Conservation (phyloP, 768 basidiomycete genomes). For the Mycena galericulata region DNA sequence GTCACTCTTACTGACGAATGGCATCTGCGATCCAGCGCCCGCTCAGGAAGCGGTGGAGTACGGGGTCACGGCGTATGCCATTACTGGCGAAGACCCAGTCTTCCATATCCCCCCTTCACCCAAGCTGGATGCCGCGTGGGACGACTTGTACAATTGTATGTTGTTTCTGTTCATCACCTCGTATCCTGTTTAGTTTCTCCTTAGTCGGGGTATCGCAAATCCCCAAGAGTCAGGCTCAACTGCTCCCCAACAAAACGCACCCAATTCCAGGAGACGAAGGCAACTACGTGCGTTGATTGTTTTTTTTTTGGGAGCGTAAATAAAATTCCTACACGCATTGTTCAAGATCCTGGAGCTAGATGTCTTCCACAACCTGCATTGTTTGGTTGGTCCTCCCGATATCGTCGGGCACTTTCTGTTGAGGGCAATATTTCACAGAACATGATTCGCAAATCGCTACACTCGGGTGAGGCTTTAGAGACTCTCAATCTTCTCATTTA, state of each 20-base stretch:
- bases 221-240: not conserved
- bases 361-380: conserved; percentile 35
- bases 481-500: too few species aligned
- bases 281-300: too few species aligned
- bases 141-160: conserved; percentile 10
- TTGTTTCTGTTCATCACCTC: not conserved
- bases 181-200: not conserved
- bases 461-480: too few species aligned
- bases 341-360: conserved; percentile 28
- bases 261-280: conserved; percentile 32
- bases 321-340: too few species aligned
- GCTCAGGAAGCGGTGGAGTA: not conserved
- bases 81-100: not conserved
- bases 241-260: conserved; percentile 9
- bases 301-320: too few species aligned
- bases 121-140: conserved; percentile 6
- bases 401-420: not conserved
- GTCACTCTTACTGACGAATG: too few species aligned
- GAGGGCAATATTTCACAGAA: not conserved
- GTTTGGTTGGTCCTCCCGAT: conserved; percentile 1
- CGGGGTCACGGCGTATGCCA: not conserved
- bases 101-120: conserved; percentile 15
- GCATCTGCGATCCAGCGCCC: conserved; percentile 12
- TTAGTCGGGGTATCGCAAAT: conserved; percentile 13
- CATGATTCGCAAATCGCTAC: not conserved